phyloP scores from a whole-genome alignment of 805 yeast species.

The Candida orba region DNA sequence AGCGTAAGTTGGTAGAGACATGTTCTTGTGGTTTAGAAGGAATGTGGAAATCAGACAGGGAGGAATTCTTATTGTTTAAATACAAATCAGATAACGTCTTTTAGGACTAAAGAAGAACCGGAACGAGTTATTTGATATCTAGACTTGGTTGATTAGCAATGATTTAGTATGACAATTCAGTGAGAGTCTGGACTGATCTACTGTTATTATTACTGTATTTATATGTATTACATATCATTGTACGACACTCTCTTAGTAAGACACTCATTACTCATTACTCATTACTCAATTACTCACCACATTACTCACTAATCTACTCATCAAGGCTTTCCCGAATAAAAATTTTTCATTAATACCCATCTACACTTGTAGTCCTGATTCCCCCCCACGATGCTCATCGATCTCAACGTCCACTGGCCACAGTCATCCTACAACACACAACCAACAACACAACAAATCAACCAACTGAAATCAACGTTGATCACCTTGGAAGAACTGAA shows the following conservation, averaged over 20 bases:
- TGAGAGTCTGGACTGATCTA: neutral
- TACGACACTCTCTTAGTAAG: too few species aligned
- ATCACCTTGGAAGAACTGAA: conserved; percentile 53
- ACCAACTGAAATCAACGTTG: conserved; percentile 40
- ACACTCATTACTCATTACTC: too few species aligned
- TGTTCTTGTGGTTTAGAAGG: neutral
- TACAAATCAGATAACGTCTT: neutral
- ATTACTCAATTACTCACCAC: too few species aligned
- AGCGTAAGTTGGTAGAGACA: conserved; percentile 14
- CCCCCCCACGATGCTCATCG: conserved; percentile 39
- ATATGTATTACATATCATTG: too few species aligned
- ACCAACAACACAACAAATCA: conserved; percentile 37
- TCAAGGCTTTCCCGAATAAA: too few species aligned
- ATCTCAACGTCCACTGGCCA: conserved; percentile 74
- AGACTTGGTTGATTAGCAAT: too few species aligned
- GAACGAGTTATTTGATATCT: too few species aligned
- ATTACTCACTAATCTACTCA: neutral
- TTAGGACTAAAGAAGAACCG: neutral
- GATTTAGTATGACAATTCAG: neutral
- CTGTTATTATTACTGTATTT: too few species aligned
- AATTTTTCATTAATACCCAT: too few species aligned
- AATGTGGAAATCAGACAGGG: neutral
- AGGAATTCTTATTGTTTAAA: neutral
- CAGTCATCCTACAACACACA: conserved; percentile 36
- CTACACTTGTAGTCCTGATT: neutral